A percentile compares a stretch with the other conserved stretches of the same genome.
Conservation (phyloP, 2,329 filamentous ascomycete species). For the Neoascochyta sp. region DNA sequence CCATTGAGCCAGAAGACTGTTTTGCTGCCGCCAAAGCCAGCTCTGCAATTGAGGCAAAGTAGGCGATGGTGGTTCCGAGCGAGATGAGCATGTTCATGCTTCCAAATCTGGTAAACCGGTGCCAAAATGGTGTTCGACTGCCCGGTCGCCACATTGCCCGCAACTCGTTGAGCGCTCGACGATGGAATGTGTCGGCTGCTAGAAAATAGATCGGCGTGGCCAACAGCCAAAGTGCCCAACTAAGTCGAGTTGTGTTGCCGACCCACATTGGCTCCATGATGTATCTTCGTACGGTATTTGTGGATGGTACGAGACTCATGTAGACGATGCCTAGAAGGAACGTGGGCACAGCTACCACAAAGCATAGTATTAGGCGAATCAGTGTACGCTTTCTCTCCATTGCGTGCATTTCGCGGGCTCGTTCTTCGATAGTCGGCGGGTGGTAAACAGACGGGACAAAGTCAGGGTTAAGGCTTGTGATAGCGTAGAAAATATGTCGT, state of each 20-base stretch:
- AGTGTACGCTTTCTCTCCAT: slow-evolving; percentile 67
- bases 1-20: slow-evolving; percentile 31
- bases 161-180: slow-evolving; percentile 73
- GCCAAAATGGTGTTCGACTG: slow-evolving; percentile 67
- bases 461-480: slow-evolving; percentile 62
- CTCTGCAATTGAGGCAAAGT: slow-evolving; percentile 75
- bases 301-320: slow-evolving; percentile 71
- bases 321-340: slow-evolving; percentile 86
- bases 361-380: slow-evolving; percentile 65
- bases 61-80: slow-evolving; percentile 82
- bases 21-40: slow-evolving; percentile 58
- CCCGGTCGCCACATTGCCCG: slow-evolving; percentile 70
- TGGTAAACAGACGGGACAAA: slow-evolving; percentile 71
- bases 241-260: slow-evolving; percentile 67
- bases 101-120: slow-evolving; percentile 85
- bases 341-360: slow-evolving; percentile 70
- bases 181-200: slow-evolving; percentile 80
- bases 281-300: slow-evolving; percentile 58
- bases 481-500: slow-evolving; percentile 65
- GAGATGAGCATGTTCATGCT: slow-evolving; percentile 97
- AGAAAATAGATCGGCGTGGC: slow-evolving; percentile 85
- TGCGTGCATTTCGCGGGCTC: slow-evolving; percentile 67
- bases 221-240: slow-evolving; percentile 76
- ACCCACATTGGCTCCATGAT: slow-evolving; percentile 68
- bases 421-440: slow-evolving; percentile 77